A percentile compares a stretch with the other conserved stretches of the same genome.
These are phyloP conservation scores for Fraxinus sp. DNA, from an alignment of 305 asterid species.

Conservation along the genomic window DNA sequence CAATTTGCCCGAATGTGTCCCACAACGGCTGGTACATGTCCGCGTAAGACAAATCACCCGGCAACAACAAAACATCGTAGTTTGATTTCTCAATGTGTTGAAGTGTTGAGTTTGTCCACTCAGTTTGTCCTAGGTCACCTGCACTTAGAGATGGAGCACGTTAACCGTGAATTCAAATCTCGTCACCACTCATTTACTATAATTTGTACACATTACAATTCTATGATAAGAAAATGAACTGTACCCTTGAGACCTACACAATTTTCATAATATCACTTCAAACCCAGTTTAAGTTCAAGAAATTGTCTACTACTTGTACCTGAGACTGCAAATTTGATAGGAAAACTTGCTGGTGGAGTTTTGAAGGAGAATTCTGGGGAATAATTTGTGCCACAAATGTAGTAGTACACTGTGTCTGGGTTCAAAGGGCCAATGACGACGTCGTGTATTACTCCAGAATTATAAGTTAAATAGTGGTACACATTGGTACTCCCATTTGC, in stretches of 20 bases:
- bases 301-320: conserved; percentile 30
- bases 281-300: neutral
- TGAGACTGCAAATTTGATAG: conserved; percentile 50
- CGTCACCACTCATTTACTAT: neutral
- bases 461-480: conserved; percentile 41
- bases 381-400: conserved; percentile 47
- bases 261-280: neutral
- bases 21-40: conserved; percentile 50
- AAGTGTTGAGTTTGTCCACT: conserved; percentile 62
- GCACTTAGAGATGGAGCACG: neutral
- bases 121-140: conserved; percentile 85
- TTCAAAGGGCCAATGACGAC: conserved; percentile 65
- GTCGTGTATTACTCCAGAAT: conserved; percentile 61
- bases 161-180: neutral
- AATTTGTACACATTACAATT: neutral
- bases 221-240: neutral
- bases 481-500: conserved; percentile 42
- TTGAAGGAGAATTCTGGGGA: conserved; percentile 52
- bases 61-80: conserved; percentile 60
- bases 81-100: conserved; percentile 40
- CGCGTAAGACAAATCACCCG: conserved; percentile 79
- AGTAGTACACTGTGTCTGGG: conserved; percentile 57
- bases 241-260: neutral
- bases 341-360: conserved; percentile 56
- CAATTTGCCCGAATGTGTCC: conserved; percentile 73